These are phyloP conservation scores for Linnemannia zychae DNA, from an alignment of 192 early-diverging fungal genomes.

Conservation along the genomic window DNA sequence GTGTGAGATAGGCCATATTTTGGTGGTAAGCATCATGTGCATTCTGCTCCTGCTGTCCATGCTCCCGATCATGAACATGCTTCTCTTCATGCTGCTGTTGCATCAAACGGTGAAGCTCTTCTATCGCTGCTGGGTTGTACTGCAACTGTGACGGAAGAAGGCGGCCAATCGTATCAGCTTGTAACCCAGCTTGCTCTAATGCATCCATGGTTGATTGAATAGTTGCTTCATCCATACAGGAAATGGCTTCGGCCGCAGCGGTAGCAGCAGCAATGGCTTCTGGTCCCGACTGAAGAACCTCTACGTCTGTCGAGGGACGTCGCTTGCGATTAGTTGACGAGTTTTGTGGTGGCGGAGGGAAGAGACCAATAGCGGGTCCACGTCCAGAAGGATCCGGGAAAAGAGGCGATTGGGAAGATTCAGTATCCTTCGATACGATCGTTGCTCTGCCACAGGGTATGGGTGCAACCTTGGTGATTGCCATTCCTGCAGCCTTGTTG, in stretches of 20 bases:
- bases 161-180: not conserved
- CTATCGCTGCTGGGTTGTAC: not conserved
- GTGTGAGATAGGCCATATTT: not conserved
- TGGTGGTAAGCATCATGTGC: slow-evolving; percentile 1
- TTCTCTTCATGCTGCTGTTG: not conserved
- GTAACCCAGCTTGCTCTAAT: not conserved
- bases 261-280: not conserved
- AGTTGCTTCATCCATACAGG: not conserved
- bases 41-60: slow-evolving; percentile 15
- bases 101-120: not conserved
- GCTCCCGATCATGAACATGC: not conserved
- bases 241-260: not conserved
- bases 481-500: not conserved
- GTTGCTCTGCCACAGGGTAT: not conserved
- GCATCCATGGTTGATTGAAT: not conserved
- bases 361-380: slow-evolving; percentile 19
- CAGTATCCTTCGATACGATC: not conserved
- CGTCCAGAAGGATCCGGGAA: not conserved
- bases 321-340: slow-evolving; percentile 18
- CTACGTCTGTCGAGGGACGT: not conserved
- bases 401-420: not conserved
- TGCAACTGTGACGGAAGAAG: not conserved
- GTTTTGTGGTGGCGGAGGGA: slow-evolving; percentile 8
- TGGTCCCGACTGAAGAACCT: not conserved
- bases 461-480: not conserved